These are phyloP conservation scores for Aspergillus ostianus DNA, from an alignment of 495 filamentous ascomycete genomes.

Conservation along the genomic window DNA sequence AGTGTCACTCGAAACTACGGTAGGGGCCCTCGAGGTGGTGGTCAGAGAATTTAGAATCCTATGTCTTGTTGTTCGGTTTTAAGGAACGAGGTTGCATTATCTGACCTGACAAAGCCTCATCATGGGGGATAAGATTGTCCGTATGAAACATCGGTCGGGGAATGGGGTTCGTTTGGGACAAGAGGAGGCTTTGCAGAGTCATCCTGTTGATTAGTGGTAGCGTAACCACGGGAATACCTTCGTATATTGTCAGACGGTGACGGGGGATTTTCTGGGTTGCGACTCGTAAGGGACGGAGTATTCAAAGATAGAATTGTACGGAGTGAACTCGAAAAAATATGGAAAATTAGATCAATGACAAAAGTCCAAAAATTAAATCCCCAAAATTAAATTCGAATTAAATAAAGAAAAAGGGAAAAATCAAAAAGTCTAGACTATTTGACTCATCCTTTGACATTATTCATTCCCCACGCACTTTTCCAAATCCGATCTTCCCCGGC, in stretches of 20 bases:
- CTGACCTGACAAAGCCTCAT: not conserved
- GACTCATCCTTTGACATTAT: slow-evolving; percentile 17
- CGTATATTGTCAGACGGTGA: not conserved
- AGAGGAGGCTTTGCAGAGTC: not conserved
- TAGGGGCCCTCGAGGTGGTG: not conserved
- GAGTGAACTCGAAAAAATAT: too few relatives aligned
- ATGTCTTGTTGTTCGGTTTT: too few relatives aligned
- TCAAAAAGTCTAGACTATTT: slow-evolving; percentile 3
- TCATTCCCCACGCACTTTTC: slow-evolving; percentile 17
- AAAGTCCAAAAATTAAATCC: not conserved
- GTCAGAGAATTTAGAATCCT: not conserved
- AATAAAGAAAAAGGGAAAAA: slow-evolving; percentile 5
- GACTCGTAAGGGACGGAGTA: not conserved
- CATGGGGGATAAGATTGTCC: not conserved
- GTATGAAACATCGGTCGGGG: not conserved
- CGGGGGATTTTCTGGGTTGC: slow-evolving; percentile 1
- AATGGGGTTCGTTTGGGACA: too few relatives aligned
- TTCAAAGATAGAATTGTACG: too few relatives aligned
- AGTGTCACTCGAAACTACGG: not conserved
- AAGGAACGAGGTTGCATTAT: not conserved
- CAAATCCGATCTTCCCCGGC: slow-evolving; percentile 28
- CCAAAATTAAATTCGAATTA: not conserved
- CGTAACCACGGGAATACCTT: not conserved
- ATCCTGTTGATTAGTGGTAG: not conserved
- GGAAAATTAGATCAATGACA: not conserved